A percentile compares a stretch with the other conserved stretches of the same genome.
These are phyloP conservation scores for Candida broadrunensis DNA, from an alignment of 805 yeast species.

Conservation along the genomic window DNA sequence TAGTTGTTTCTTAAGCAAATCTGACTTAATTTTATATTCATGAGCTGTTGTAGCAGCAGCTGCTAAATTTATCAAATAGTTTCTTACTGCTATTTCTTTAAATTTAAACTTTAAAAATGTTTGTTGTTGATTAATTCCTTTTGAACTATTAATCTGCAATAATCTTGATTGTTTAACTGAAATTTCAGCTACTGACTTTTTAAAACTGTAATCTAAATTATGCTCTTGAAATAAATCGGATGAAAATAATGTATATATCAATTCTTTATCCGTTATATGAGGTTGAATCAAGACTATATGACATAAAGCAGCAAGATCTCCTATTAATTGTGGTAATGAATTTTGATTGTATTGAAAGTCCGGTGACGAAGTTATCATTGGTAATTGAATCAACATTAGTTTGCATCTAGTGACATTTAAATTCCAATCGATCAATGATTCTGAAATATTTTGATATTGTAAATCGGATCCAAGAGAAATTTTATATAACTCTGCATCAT, in stretches of 20 bases:
- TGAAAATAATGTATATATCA: constrained; percentile 36
- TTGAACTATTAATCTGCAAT: constrained; percentile 34
- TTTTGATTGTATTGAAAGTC: constrained; percentile 29
- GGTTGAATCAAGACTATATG: constrained; percentile 39
- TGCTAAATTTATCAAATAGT: constrained; percentile 49
- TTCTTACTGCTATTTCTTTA: constrained; percentile 46
- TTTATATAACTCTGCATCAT: constrained; percentile 27
- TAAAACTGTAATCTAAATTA: constrained; percentile 42
- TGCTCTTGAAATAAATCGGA: constrained; percentile 49
- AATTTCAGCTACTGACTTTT: constrained; percentile 46
- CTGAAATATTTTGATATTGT: constrained; percentile 36
- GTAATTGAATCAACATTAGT: constrained; percentile 39
- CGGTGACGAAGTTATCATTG: constrained; percentile 35
- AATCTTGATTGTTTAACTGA: constrained; percentile 46
- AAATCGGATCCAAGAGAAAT: constrained; percentile 41
- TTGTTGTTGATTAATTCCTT: constrained; percentile 11
- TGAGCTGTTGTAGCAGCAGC: constrained; percentile 55
- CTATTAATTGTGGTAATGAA: constrained; percentile 37
- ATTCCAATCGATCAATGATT: constrained; percentile 50
- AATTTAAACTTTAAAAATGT: constrained; percentile 36
- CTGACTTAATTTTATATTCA: constrained; percentile 43
- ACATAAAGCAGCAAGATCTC: constrained; percentile 40
- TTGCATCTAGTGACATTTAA: constrained; percentile 49
- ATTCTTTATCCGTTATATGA: constrained; percentile 40
- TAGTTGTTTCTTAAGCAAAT: constrained; percentile 27